These are phyloP conservation scores for Avena sativa DNA, from an alignment of 176 grass and related monocot species.

Conservation along the genomic window DNA sequence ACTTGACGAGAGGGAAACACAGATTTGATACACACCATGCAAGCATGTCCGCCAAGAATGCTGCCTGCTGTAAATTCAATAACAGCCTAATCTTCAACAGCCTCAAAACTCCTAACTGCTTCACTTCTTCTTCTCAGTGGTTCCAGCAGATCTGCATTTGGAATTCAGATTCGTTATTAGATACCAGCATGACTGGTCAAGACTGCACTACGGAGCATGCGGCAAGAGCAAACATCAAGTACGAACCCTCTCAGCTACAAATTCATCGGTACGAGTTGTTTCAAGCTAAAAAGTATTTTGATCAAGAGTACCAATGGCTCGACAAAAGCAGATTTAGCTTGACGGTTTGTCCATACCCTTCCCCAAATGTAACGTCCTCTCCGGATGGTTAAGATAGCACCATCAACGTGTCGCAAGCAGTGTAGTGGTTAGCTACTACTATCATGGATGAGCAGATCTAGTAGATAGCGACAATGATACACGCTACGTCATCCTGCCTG, in stretches of 20 bases:
- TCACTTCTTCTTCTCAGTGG: slow-evolving; percentile 39
- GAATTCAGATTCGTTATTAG: not conserved
- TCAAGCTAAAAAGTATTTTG: not conserved
- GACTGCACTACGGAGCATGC: not conserved
- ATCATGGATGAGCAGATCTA: slow-evolving; percentile 36
- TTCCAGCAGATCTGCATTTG: slow-evolving; percentile 36
- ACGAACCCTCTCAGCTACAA: not conserved
- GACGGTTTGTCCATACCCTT: slow-evolving; percentile 12
- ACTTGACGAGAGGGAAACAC: not conserved
- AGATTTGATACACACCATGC: not conserved
- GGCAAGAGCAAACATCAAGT: not conserved
- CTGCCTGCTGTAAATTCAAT: not conserved
- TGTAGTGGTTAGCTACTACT: not conserved
- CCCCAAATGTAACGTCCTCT: not conserved
- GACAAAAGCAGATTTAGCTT: slow-evolving; percentile 19
- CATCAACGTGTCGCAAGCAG: not conserved
- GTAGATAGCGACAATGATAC: slow-evolving; percentile 28
- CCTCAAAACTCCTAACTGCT: not conserved
- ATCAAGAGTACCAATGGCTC: not conserved
- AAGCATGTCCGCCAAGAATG: not conserved
- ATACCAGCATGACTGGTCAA: not conserved
- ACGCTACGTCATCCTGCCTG: not conserved
- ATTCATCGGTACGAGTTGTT: not conserved
- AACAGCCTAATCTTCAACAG: not conserved
- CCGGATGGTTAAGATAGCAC: not conserved